These are phyloP conservation scores for Gigaspora rosea DNA, from an alignment of 192 early-diverging fungal species.

Conservation along the genomic window DNA sequence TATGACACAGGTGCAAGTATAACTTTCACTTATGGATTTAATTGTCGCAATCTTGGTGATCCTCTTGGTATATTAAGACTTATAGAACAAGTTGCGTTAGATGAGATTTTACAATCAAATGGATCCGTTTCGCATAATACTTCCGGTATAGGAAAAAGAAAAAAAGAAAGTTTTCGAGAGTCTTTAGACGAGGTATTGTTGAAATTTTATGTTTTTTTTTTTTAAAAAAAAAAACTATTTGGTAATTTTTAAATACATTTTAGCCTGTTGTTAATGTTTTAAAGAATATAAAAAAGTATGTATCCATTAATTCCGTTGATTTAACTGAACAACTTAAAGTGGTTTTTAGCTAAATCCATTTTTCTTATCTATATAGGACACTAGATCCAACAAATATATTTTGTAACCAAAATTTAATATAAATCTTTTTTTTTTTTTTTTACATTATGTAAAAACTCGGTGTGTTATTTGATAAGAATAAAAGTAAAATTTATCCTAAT, in stretches of 20 bases:
- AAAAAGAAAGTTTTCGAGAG: constrained; percentile 16
- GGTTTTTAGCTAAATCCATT: not conserved
- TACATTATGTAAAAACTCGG: no score
- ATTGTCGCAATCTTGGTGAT: constrained; percentile 16
- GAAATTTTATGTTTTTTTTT: not conserved
- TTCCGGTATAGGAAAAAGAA: constrained; percentile 21
- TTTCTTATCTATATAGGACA: constrained; percentile 1
- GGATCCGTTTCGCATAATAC: constrained; percentile 1
- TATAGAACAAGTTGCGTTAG: constrained; percentile 10
- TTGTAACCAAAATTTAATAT: constrained; percentile 25
- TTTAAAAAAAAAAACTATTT: not conserved
- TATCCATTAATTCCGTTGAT: not conserved
- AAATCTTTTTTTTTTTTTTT: not conserved
- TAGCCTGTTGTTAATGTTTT: constrained; percentile 4
- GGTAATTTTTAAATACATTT: not conserved
- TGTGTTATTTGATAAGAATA: no score
- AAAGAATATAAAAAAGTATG: constrained; percentile 18
- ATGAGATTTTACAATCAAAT: constrained; percentile 11
- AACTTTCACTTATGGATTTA: constrained; percentile 25
- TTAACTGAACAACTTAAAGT: not conserved
- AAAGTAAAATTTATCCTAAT: no score
- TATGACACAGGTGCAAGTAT: constrained; percentile 26
- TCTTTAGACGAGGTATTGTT: constrained; percentile 5
- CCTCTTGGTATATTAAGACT: constrained; percentile 19
- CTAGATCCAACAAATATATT: constrained; percentile 26